A percentile compares a stretch with the other conserved stretches of the same genome.
phyloP scores from a whole-genome alignment of 2,329 filamentous ascomycete species.

The Cadophora sp. region DNA sequence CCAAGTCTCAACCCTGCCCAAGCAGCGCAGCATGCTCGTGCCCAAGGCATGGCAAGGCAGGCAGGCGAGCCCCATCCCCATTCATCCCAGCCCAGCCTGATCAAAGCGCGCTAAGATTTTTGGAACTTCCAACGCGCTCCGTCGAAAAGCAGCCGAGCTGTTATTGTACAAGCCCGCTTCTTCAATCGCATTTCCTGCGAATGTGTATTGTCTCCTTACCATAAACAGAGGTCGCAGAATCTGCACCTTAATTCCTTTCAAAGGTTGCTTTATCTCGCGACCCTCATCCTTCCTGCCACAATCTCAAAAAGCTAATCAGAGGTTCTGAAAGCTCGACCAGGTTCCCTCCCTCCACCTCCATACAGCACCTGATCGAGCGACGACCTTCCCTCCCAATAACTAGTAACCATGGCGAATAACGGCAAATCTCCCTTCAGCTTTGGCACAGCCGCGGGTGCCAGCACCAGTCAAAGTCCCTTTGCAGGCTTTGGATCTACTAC shows the following conservation, averaged over 20 bases:
- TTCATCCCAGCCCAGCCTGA: constrained; percentile 1
- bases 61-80: neutral
- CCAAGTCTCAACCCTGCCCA: neutral
- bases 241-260: neutral
- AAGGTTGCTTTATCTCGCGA: neutral
- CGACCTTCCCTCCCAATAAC: neutral
- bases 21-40: neutral
- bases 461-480: constrained; percentile 42
- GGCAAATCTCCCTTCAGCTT: constrained; percentile 42
- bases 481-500: constrained; percentile 33
- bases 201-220: neutral
- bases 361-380: neutral
- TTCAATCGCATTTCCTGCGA: constrained; percentile 3
- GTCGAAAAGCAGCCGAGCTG: neutral
- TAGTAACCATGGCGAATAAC: constrained; percentile 14
- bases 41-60: neutral
- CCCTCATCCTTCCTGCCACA: neutral
- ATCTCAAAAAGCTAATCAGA: constrained; percentile 14
- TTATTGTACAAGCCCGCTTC: neutral
- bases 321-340: neutral
- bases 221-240: neutral
- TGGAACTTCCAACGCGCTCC: constrained; percentile 9
- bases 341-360: neutral
- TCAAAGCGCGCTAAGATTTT: constrained; percentile 13
- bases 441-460: constrained; percentile 34